Evolutionary conservation across 2,329 filamentous ascomycete species (phyloP), one percentile per base, ranked within the genome.

Genomic region (Venturia oleaginea): DNA sequence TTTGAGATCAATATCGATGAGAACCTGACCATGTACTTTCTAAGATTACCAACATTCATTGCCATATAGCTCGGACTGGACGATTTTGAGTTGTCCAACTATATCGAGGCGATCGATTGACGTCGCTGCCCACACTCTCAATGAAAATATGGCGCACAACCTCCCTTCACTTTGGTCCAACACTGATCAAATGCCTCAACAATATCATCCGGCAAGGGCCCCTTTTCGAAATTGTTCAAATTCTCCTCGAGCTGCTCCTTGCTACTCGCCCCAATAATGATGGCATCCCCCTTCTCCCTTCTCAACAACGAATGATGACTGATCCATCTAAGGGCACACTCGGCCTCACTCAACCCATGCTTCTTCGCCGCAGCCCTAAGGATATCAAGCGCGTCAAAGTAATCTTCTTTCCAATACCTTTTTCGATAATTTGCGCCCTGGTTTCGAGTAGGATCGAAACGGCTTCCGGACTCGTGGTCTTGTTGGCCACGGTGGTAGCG

Each of bases 131-230:
- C 13, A 22, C 43, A 7, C n/a, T n/a, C 3, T 34, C 30, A 55
- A 34, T 55, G 51, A 17, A 32, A 55, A 10, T 34, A 57, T 15
- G n/a, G 34, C 51, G 7, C 19, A 57, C 27, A 34, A 15, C 42
- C 27, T n/a, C 37, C 59, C 59, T 51, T 65, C 2, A 59, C 64
- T 27, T 22, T 65, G 22, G 42, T 68, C 91, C 92, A 96, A 2
- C 89, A 91, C 74, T 89, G 79, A 69, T 96, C 90, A 65, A 96
- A 77, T 13, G 84, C 86, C 72, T 86, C 76, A 10, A 95, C 81
- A n/a, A 95, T 86, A 32, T 91, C 89, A 13, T 89, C 84, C 0
- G 90, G 90, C 67, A 95, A 76, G 0, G 90, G 89, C 0, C 90
- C 84, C 54, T 66, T 65, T 24, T 66, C 65, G 4, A 65, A 43